Base-by-base conservation (phyloP, 2,329 filamentous ascomycete species). In the Paraconiothyrium sp. region DNA sequence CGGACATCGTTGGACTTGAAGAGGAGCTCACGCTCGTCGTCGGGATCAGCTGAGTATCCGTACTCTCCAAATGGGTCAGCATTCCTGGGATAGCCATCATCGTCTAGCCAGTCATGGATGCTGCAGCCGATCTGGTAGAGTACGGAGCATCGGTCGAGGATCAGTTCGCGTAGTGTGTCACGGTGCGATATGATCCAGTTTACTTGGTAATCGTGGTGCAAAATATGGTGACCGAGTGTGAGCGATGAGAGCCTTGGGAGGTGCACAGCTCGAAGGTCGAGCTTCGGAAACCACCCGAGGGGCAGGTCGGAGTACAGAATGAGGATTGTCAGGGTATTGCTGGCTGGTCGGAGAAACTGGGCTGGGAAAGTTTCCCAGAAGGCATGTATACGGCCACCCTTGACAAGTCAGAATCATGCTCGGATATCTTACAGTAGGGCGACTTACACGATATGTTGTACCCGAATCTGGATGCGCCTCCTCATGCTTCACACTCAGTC, bases 121-220 rank as follows among this genome's bases (percentile, higher is more conserved):
- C 30, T 16, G 37, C 55, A 34, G 3, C 50, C 59, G n/a, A 61
- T 57, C 20, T 56, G 50, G 35, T 59, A 59, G 5, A 61, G 30
- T 2, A 64, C 56, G n/a, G 58, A 47, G 46, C 62, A 64, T 11
- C 54, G 54, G 24, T 64, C 62, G 41, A 64, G 37, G 34, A 57
- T 57, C 8, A 64, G 46, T 27, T 55, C 54, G 10, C 49, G 49
- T 8, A 64, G 50, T 24, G 58, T 64, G 2, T 20, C 46, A 22
- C 22, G 5, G 39, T 64, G 62, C 16, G 62, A 61, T 10, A 59
- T 34, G 20, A 64, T 61, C 62, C 62, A 64, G 50, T 61, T 55
- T 16, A 64, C 22, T 43, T 64, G 58, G 8, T n/a, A 24, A 24
- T 61, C 55, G 16, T 64, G 54, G 14, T 44, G 47, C 35, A 61